Evolutionary conservation across 805 yeast species (phyloP), one percentile per base, ranked within the genome.

Genomic region (Spencermartinsiella europaea): DNA sequence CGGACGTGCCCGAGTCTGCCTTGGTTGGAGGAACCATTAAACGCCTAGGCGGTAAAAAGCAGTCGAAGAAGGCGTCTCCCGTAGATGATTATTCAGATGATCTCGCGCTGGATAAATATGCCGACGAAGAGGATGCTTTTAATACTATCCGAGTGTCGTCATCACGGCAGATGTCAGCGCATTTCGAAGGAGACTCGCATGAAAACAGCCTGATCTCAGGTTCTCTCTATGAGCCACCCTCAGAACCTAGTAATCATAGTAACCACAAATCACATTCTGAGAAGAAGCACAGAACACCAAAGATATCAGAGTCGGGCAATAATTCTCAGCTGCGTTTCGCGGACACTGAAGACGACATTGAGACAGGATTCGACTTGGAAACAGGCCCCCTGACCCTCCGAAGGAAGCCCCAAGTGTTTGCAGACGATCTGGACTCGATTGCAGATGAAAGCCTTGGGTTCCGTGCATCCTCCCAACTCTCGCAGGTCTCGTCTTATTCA

Each of bases 371-470:
- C 12, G 31, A 25, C 10, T 25, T 25, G 31, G 31, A 7, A 7
- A 25, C 7, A 7, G 31, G 31, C 12, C 31, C 31, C 12, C 31
- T 25, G 31, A 25, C 31, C 12, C 31, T 25, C 10, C 31, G 12
- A 7, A 25, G 12, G 10, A 25, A 25, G 31, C 31, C 31, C 7
- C 31, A 25, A 12, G 31, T 25, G 10, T 25, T 25, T 21, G 45
- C 35, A n/a, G 42, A 44, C n/a, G 48, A 45, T 34, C 42, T 42
- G 10, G 53, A 50, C 2, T 43, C 44, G 19, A 38, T 37, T 34
- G 53, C 41, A 8, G 53, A 50, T 5, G 53, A 43, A 21, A 39
- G 39, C 8, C 47, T 45, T 8, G 51, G 45, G 4, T 21, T 48
- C 21, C 28, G 48, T n/a, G 38, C 53, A 5, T 37, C 38, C 3